These are phyloP conservation scores for Plasmodium ovale DNA, from an alignment of 169 alveolate species.

Conservation along the genomic window DNA sequence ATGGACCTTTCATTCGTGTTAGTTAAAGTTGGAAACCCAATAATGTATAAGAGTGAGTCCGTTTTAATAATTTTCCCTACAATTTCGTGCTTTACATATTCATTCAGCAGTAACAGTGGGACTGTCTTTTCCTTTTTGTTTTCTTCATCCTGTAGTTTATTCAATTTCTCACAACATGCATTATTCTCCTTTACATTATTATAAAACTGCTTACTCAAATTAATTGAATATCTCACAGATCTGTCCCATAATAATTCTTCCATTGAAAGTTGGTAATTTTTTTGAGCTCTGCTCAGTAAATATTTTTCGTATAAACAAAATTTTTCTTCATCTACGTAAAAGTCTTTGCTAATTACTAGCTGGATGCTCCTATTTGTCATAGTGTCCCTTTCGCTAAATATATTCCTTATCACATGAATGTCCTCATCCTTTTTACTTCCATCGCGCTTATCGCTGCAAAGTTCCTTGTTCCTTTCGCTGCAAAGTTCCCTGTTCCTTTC, in stretches of 20 bases:
- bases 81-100: slow-evolving; percentile 36
- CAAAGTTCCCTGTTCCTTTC: not conserved
- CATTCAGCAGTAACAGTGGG: slow-evolving; percentile 39
- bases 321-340: slow-evolving; percentile 55
- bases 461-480: no score
- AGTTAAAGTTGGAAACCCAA: slow-evolving; percentile 62
- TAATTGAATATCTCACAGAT: slow-evolving; percentile 13
- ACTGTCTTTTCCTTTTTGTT: not conserved
- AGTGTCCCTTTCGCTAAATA: slow-evolving; percentile 14
- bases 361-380: slow-evolving; percentile 15
- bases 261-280: not conserved
- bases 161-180: not conserved
- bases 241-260: not conserved
- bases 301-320: slow-evolving; percentile 23
- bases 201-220: slow-evolving; percentile 27
- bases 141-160: not conserved
- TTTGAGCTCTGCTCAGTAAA: slow-evolving; percentile 3
- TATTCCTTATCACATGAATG: slow-evolving; percentile 23
- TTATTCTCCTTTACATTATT: not conserved
- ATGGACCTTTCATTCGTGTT: slow-evolving; percentile 63
- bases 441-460: not conserved
- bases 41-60: slow-evolving; percentile 40
- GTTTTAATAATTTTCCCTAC: slow-evolving; percentile 45
- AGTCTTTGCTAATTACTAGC: slow-evolving; percentile 45
- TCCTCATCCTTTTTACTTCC: not conserved